Conservation (phyloP, 768 basidiomycete species). For the Leucosporidium yakuticum region DNA sequence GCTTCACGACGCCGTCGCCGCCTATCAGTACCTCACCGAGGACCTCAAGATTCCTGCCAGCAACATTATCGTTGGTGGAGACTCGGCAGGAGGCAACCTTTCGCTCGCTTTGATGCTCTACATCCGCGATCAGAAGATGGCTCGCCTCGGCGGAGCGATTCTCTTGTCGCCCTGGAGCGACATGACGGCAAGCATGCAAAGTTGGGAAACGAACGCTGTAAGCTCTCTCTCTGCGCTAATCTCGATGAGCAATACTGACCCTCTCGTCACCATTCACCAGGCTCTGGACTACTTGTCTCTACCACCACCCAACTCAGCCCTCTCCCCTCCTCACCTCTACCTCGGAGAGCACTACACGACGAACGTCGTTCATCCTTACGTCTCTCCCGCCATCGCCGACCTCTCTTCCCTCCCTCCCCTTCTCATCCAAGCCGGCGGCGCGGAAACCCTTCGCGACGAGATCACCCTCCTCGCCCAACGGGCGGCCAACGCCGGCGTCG, state of each 20-base stretch:
- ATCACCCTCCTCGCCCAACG: constrained; percentile 82
- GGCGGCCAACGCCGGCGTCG: constrained; percentile 70
- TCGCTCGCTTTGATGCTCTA: constrained; percentile 80
- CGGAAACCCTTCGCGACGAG: constrained; percentile 89
- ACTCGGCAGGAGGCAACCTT: constrained; percentile 87
- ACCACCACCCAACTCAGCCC: constrained; percentile 58
- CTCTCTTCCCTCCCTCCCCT: constrained; percentile 76
- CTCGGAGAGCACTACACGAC: constrained; percentile 71
- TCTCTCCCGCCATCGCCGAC: constrained; percentile 74
- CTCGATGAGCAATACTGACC: neutral
- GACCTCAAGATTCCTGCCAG: constrained; percentile 47
- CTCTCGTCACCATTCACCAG: constrained; percentile 2
- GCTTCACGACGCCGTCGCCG: constrained; percentile 71
- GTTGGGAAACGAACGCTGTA: constrained; percentile 80
- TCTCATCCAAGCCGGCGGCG: constrained; percentile 82
- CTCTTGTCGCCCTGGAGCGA: constrained; percentile 63
- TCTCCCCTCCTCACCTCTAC: constrained; percentile 69
- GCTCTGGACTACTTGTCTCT: constrained; percentile 67
- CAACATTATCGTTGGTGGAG: constrained; percentile 75
- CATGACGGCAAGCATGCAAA: constrained; percentile 87
- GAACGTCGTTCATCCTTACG: constrained; percentile 70
- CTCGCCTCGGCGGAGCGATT: constrained; percentile 74
- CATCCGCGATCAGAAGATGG: constrained; percentile 77
- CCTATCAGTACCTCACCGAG: constrained; percentile 75
- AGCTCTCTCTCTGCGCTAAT: neutral